Evolutionary conservation across 2,329 filamentous ascomycete species (phyloP).

Genomic region (Waltergamsia citrina): DNA sequence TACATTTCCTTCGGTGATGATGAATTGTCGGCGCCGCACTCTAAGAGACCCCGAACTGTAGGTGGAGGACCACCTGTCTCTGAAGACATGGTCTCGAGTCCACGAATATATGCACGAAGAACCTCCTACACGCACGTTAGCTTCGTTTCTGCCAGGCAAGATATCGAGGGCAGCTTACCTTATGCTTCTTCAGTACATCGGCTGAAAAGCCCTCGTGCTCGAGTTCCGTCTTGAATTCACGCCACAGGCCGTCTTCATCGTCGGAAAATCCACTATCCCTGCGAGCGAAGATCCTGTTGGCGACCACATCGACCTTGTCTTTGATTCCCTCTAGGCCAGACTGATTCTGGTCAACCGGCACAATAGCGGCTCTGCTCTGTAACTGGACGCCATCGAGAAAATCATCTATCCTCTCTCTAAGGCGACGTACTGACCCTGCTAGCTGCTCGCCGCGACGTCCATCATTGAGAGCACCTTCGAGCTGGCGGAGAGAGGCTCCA

Average conservation of each 20-base stretch:
- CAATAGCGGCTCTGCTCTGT: constrained; percentile 1
- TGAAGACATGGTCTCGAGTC: constrained; percentile 41
- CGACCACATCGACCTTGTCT: constrained; percentile 50
- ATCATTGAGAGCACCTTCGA: constrained; percentile 42
- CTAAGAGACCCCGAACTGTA: constrained; percentile 44
- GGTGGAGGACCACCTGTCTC: constrained; percentile 32
- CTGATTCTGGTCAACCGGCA: constrained; percentile 25
- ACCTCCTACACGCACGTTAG: constrained; percentile 33
- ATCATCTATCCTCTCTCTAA: constrained; percentile 39
- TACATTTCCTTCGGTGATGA: constrained; percentile 25
- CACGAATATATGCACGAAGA: constrained; percentile 50
- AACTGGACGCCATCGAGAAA: constrained; percentile 50
- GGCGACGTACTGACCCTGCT: constrained; percentile 23
- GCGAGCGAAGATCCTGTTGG: constrained; percentile 37
- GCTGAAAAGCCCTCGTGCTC: constrained; percentile 48
- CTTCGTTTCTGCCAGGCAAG: background rate
- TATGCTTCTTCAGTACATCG: constrained; percentile 44
- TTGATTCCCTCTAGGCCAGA: constrained; percentile 43
- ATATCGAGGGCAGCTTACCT: constrained; percentile 30
- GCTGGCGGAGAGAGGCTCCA: constrained; percentile 43
- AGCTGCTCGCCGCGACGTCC: constrained; percentile 15
- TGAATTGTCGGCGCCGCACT: constrained; percentile 23
- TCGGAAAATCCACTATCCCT: constrained; percentile 24
- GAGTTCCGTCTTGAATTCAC: constrained; percentile 47
- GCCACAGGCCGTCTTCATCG: constrained; percentile 45